phyloP scores from a whole-genome alignment of 2,329 filamentous ascomycete species.

The Claviceps pazoutovae region DNA sequence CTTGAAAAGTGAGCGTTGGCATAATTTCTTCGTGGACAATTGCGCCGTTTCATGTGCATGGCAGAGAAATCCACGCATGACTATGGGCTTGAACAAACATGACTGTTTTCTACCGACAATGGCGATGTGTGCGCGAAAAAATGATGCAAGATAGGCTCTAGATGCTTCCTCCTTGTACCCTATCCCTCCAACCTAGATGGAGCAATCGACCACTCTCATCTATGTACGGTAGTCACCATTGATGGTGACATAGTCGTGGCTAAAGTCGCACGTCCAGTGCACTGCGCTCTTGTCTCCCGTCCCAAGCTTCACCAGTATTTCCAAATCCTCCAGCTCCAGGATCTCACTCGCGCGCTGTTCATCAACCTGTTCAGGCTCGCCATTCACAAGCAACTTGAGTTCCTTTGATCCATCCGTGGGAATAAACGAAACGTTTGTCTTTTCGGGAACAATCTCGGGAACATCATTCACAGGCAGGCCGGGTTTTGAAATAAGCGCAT shows the following conservation, averaged over 20 bases:
- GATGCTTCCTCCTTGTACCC: background rate
- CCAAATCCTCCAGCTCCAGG: constrained; percentile 61
- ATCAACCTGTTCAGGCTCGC: constrained; percentile 67
- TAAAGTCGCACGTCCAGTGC: constrained; percentile 80
- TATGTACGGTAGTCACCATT: constrained; percentile 56
- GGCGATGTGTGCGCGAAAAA: background rate
- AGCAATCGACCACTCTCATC: background rate
- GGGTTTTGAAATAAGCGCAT: constrained; percentile 49
- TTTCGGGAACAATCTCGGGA: constrained; percentile 49
- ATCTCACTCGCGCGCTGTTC: constrained; percentile 67
- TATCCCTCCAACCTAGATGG: background rate
- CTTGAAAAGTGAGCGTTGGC: no score
- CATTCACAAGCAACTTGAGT: constrained; percentile 62
- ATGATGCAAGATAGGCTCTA: background rate
- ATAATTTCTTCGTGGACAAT: no score
- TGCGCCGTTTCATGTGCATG: no score
- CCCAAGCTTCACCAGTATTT: constrained; percentile 62
- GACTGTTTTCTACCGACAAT: no score
- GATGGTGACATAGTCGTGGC: constrained; percentile 63
- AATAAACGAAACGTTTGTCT: constrained; percentile 66
- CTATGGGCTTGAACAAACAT: no score
- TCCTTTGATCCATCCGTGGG: constrained; percentile 64
- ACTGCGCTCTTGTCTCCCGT: constrained; percentile 54
- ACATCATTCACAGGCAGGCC: constrained; percentile 44
- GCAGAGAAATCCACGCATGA: no score